Percentiles rank a stretch among this genome's conserved stretches.
phyloP scores from a whole-genome alignment of 2,329 filamentous ascomycete genomes.

The Tympanopsis confertula region DNA sequence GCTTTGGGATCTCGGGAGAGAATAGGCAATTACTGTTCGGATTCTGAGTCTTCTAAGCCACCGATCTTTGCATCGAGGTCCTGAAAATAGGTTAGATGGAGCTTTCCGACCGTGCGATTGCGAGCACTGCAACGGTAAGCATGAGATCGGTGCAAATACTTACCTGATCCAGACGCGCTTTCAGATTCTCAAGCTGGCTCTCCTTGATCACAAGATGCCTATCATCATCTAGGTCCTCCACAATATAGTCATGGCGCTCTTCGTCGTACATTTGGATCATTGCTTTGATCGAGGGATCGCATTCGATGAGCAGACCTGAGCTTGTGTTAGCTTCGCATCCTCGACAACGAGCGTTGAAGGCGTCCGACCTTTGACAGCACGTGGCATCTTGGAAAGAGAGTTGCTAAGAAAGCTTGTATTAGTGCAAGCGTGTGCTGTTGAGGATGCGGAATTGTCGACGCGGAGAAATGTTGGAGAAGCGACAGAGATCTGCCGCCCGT shows the following conservation, averaged over 20 bases:
- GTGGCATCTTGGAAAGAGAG: neutral
- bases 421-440: no score
- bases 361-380: neutral
- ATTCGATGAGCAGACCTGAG: slow-evolving; percentile 31
- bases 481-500: neutral
- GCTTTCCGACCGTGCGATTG: no score
- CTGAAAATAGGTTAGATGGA: no score
- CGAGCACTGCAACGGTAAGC: no score
- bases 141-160: no score
- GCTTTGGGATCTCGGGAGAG: no score
- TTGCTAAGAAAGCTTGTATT: neutral
- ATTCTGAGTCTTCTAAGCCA: neutral
- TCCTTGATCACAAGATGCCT: slow-evolving; percentile 30
- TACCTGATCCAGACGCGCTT: slow-evolving; percentile 25
- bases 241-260: slow-evolving; percentile 30
- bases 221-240: slow-evolving; percentile 31
- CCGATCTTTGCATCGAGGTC: neutral
- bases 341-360: neutral
- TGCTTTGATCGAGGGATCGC: slow-evolving; percentile 33
- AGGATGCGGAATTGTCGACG: neutral
- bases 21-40: no score
- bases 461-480: neutral
- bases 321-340: neutral
- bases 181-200: slow-evolving; percentile 26
- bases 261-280: slow-evolving; percentile 34